These are phyloP conservation scores for Diaporthe humulicola DNA, from an alignment of 2,329 filamentous ascomycete genomes.

Conservation along the genomic window DNA sequence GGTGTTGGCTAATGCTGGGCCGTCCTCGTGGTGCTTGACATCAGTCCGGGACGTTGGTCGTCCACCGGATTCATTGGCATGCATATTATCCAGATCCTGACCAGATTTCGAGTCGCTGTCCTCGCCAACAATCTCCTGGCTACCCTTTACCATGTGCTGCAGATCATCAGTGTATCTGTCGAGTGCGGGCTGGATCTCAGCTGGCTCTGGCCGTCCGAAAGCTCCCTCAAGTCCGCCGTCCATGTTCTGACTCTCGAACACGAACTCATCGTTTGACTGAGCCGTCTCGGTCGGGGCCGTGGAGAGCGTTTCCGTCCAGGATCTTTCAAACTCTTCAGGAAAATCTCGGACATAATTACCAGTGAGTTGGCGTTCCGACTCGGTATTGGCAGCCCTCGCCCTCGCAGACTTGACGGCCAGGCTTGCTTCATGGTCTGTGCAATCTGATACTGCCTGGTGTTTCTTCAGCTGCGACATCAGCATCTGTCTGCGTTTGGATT, in stretches of 20 bases:
- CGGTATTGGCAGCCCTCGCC: constrained; percentile 35
- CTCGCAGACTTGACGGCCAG: constrained; percentile 42
- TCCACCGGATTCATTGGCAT: constrained; percentile 57
- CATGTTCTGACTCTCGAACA: constrained; percentile 28
- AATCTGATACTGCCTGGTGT: constrained; percentile 48
- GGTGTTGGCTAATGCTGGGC: constrained; percentile 34
- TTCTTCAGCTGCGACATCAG: constrained; percentile 49
- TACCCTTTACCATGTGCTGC: constrained; percentile 40
- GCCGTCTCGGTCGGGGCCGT: constrained; percentile 17
- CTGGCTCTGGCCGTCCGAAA: constrained; percentile 11
- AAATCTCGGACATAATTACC: constrained; percentile 66
- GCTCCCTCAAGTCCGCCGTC: constrained; percentile 37
- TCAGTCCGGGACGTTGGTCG: constrained; percentile 51
- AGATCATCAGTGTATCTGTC: constrained; percentile 41
- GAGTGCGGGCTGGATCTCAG: constrained; percentile 44
- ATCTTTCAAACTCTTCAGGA: constrained; percentile 62
- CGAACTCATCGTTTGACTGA: constrained; percentile 12
- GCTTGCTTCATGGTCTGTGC: constrained; percentile 46
- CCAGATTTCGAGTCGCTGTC: constrained; percentile 60
- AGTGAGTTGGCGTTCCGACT: constrained; percentile 49
- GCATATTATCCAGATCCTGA: constrained; percentile 63
- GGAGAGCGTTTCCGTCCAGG: constrained; percentile 52
- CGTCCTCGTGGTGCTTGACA: constrained; percentile 51
- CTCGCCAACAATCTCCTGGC: constrained; percentile 44
- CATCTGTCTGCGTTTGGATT: constrained; percentile 42